A percentile compares a stretch with the other conserved stretches of the same genome.
Evolutionary conservation across 1,284 basidiomycete species (phyloP).

Genomic region (Apiotrichum gamsii): DNA sequence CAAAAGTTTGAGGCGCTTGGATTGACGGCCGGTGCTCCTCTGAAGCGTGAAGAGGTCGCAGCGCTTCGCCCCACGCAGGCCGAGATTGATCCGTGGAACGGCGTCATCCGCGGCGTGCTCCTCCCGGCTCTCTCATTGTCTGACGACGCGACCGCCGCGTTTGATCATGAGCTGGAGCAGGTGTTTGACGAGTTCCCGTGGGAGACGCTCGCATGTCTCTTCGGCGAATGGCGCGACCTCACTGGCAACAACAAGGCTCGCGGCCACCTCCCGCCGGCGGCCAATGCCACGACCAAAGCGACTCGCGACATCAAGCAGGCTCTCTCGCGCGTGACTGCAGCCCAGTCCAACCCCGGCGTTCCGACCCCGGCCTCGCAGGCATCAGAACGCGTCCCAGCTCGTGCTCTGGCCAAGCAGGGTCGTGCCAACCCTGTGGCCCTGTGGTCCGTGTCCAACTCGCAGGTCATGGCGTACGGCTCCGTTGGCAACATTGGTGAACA

Average conservation of each 20-base stretch:
- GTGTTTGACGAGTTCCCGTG: conserved; percentile 73
- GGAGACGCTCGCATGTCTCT: conserved; percentile 75
- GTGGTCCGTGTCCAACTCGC: conserved; percentile 81
- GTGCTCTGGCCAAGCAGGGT: conserved; percentile 86
- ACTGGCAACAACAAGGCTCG: conserved; percentile 46
- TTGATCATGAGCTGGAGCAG: conserved; percentile 80
- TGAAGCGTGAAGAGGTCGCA: conserved; percentile 25
- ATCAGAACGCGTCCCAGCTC: conserved; percentile 51
- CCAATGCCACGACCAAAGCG: conserved; percentile 44
- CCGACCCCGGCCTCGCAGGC: conserved; percentile 12
- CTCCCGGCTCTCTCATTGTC: conserved; percentile 83
- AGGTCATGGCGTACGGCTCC: conserved; percentile 96
- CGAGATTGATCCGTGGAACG: conserved; percentile 60
- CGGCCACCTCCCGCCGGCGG: conserved; percentile 31
- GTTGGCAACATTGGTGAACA: conserved; percentile 87
- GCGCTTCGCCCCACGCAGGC: conserved; percentile 30
- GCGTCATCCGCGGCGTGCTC: conserved; percentile 69
- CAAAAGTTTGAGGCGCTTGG: conserved; percentile 18
- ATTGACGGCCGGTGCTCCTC: neutral
- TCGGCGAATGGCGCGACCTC: conserved; percentile 88
- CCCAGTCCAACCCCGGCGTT: conserved; percentile 8
- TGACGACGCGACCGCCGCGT: conserved; percentile 68
- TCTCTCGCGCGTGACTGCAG: conserved; percentile 46
- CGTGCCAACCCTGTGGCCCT: conserved; percentile 91
- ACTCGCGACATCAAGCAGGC: conserved; percentile 49